A percentile compares a stretch with the other conserved stretches of the same genome.
Evolutionary conservation across 192 early-diverging fungal genomes (phyloP).

Genomic region (Coemansia sp.): DNA sequence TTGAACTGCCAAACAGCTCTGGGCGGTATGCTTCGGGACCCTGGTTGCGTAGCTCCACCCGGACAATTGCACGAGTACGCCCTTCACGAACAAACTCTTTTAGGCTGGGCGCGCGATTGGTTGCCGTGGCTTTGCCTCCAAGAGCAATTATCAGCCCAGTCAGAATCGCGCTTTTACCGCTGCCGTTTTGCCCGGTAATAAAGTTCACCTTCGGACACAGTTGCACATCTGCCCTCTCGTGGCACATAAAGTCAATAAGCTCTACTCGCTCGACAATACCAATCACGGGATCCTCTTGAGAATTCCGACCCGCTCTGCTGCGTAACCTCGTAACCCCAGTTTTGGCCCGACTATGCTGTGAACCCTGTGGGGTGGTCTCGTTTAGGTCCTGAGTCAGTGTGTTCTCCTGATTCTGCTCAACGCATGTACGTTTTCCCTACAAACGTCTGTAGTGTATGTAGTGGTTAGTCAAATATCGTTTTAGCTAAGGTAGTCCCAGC

Average conservation of each 20-base stretch:
- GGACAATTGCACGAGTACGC: constrained; percentile 62
- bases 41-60: constrained; percentile 73
- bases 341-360: constrained; percentile 1
- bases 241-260: constrained; percentile 95
- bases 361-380: constrained; percentile 2
- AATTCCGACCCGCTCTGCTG: constrained; percentile 6
- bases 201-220: constrained; percentile 93
- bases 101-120: constrained; percentile 79
- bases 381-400: background rate
- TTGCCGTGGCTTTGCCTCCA: constrained; percentile 85
- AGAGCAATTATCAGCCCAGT: constrained; percentile 89
- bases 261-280: constrained; percentile 83
- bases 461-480: background rate
- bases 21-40: constrained; percentile 83
- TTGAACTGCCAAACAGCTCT: constrained; percentile 74
- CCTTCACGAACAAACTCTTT: constrained; percentile 84
- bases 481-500: background rate
- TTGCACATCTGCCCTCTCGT: constrained; percentile 71
- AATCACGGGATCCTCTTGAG: constrained; percentile 43
- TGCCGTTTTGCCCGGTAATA: constrained; percentile 95
- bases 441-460: background rate
- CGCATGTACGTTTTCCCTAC: constrained; percentile 26
- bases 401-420: constrained; percentile 3
- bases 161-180: constrained; percentile 95
- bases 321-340: constrained; percentile 35